Percentiles rank a stretch among this genome's conserved stretches.
Evolutionary conservation across 1,284 basidiomycete genomes (phyloP).

Genomic region (Bjerkandera adusta): DNA sequence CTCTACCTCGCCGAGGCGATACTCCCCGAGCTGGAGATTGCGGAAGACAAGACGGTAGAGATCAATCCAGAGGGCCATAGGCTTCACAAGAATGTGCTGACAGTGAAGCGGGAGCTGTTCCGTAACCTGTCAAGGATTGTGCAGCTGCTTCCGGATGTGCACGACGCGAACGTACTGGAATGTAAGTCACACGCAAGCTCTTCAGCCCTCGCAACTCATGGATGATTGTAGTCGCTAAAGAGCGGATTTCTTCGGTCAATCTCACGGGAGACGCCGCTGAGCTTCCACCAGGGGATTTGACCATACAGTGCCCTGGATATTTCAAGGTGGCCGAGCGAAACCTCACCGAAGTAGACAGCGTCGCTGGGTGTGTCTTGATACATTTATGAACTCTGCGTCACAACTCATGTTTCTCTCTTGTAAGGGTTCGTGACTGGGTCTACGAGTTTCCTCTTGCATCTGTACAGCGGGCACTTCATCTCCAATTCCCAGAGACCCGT

Average conservation of each 20-base stretch:
- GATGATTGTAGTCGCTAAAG: no score
- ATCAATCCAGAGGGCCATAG: constrained; percentile 42
- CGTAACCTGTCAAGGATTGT: neutral
- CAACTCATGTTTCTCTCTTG: neutral
- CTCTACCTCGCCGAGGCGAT: constrained; percentile 43
- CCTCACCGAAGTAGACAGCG: no score
- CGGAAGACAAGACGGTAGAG: constrained; percentile 29
- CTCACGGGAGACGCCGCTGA: no score
- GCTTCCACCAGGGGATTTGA: constrained; percentile 23
- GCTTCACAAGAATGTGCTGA: constrained; percentile 41
- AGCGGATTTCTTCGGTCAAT: no score
- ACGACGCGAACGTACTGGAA: neutral
- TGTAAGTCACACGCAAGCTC: no score
- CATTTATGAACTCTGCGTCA: no score
- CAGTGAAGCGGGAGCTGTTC: neutral
- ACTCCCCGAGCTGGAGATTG: constrained; percentile 46
- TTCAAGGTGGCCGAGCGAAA: constrained; percentile 4
- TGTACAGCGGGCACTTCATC: constrained; percentile 49
- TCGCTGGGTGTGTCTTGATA: no score
- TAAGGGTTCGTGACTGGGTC: constrained; percentile 42
- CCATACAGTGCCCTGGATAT: constrained; percentile 39
- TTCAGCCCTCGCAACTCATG: no score
- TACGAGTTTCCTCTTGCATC: constrained; percentile 54
- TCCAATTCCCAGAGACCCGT: constrained; percentile 40
- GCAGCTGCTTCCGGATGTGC: neutral